Evolutionary conservation across 2,329 filamentous ascomycete species (phyloP).

Genomic region (Dryadomyces quercus-mongolicae): DNA sequence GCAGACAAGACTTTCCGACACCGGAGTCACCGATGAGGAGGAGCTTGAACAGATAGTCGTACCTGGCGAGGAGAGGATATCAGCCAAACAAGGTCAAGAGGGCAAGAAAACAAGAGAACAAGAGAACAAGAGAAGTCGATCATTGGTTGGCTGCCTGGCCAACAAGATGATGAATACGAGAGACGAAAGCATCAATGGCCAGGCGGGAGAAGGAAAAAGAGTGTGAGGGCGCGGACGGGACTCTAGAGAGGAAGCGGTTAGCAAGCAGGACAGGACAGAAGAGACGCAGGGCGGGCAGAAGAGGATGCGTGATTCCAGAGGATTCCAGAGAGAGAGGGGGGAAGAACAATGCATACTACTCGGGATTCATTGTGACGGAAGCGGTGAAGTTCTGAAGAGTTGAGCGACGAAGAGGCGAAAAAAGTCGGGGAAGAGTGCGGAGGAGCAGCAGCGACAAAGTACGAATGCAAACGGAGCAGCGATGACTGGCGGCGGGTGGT

Average conservation of each 20-base stretch:
- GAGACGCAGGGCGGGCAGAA: not conserved
- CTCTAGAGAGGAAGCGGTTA: too few species aligned
- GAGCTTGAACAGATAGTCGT: constrained; percentile 99
- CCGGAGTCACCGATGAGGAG: constrained; percentile 99
- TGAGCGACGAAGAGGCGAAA: not conserved
- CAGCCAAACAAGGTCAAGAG: not conserved
- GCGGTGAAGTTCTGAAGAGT: constrained; percentile 7
- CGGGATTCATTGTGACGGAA: constrained; percentile 66
- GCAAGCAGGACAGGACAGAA: not conserved
- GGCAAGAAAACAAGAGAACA: not conserved
- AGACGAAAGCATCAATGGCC: too few species aligned
- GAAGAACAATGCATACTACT: constrained; percentile 51
- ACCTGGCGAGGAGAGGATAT: constrained; percentile 47
- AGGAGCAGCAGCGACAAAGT: not conserved
- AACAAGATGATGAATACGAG: too few species aligned
- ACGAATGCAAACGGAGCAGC: not conserved
- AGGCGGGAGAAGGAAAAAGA: too few species aligned
- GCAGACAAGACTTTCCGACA: constrained; percentile 98
- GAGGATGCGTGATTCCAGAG: not conserved
- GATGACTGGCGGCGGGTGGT: not conserved
- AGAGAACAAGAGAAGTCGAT: not conserved
- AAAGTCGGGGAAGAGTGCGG: not conserved
- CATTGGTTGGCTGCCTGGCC: not conserved
- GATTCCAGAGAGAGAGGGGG: not conserved
- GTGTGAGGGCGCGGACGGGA: too few species aligned